phyloP scores from a whole-genome alignment of 2,329 filamentous ascomycete species.

The Cladosporium sp. region DNA sequence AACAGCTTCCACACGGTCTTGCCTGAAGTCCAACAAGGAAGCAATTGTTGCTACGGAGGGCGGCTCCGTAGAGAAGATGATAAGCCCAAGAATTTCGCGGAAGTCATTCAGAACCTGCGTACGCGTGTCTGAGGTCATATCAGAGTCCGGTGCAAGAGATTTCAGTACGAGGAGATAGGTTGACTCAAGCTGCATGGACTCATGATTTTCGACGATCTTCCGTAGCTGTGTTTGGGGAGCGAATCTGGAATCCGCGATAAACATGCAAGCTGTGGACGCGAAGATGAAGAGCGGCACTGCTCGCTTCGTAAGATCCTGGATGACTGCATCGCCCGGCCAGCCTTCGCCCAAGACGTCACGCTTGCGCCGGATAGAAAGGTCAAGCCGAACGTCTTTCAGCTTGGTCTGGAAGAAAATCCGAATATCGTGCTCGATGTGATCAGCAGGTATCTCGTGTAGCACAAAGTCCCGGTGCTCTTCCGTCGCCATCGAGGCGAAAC shows the following conservation, averaged over 20 bases:
- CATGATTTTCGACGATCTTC: background rate
- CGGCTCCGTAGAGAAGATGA: slow-evolving; percentile 18
- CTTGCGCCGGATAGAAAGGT: no score
- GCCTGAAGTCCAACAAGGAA: slow-evolving; percentile 17
- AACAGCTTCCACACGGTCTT: slow-evolving; percentile 13
- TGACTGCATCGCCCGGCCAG: no score
- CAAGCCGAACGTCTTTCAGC: background rate
- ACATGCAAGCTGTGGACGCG: background rate
- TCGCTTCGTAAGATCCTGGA: background rate
- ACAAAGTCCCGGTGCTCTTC: slow-evolving; percentile 17
- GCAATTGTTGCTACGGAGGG: slow-evolving; percentile 19
- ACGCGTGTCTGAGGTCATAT: slow-evolving; percentile 24
- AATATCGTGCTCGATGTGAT: slow-evolving; percentile 28
- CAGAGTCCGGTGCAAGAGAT: slow-evolving; percentile 1
- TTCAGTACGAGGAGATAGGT: no score
- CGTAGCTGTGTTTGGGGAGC: background rate
- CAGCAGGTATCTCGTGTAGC: slow-evolving; percentile 19
- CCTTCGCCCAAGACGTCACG: no score
- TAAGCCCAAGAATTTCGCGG: slow-evolving; percentile 18
- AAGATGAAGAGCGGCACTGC: background rate
- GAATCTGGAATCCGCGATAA: background rate
- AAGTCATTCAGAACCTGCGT: slow-evolving; percentile 27
- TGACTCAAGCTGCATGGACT: no score
- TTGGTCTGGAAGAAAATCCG: slow-evolving; percentile 18
- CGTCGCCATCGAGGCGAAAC: slow-evolving; percentile 15